Conservation (phyloP, 2,329 filamentous ascomycete genomes). For the Fusarium sp. region DNA sequence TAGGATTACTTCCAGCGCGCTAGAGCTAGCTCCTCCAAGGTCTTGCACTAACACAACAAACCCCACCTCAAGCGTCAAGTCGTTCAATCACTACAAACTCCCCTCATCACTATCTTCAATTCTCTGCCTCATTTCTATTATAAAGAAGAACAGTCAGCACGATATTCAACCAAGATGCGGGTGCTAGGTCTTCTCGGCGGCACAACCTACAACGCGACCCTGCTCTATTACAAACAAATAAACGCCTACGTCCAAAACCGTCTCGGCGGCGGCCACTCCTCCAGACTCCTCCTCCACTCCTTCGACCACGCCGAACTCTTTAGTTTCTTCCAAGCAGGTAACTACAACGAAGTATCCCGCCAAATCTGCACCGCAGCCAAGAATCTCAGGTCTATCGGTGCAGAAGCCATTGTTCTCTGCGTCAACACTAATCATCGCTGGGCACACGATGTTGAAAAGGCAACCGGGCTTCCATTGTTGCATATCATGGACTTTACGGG, state of each 20-base stretch:
- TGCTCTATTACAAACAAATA: slow-evolving; percentile 4
- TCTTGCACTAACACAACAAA: neutral
- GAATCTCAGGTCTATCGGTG: slow-evolving; percentile 3
- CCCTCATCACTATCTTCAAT: neutral
- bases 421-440: slow-evolving; percentile 10
- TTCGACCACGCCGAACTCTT: neutral
- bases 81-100: neutral
- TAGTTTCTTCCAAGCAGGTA: neutral
- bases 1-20: neutral
- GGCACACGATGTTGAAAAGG: neutral
- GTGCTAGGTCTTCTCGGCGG: slow-evolving; percentile 2
- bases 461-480: neutral
- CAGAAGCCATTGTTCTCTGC: slow-evolving; percentile 12
- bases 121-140: neutral
- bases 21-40: neutral
- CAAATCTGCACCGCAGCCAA: neutral
- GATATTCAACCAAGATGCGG: neutral
- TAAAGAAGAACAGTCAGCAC: fast-evolving
- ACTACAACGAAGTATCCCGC: slow-evolving; percentile 1
- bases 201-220: neutral
- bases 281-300: slow-evolving; percentile 2
- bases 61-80: neutral
- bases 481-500: slow-evolving; percentile 1
- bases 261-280: neutral
- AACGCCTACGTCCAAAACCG: neutral